phyloP scores from a whole-genome alignment of 2,329 filamentous ascomycete genomes.

The Verticillium tricorpus region DNA sequence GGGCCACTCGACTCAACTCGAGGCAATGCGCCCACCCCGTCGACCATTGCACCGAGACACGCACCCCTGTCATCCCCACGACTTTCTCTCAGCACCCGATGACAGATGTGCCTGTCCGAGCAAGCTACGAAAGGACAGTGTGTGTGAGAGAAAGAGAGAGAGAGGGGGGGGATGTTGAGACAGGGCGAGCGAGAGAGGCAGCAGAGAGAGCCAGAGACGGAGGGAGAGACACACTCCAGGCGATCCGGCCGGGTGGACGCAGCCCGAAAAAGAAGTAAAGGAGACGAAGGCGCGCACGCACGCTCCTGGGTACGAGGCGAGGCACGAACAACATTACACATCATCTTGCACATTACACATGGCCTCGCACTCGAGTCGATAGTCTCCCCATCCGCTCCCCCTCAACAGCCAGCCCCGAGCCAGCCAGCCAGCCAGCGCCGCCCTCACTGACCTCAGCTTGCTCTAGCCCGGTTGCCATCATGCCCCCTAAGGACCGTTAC shows the following conservation, averaged over 20 bases:
- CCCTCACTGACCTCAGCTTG: not conserved
- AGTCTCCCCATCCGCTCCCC: not conserved
- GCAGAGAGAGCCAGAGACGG: too few species aligned
- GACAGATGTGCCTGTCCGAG: not conserved
- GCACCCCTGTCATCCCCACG: not conserved
- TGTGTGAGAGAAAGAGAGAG: too few species aligned
- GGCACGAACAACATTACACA: not conserved
- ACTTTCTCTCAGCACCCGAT: not conserved
- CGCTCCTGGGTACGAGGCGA: not conserved
- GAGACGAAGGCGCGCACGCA: not conserved
- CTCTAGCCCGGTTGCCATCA: not conserved
- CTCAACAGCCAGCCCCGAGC: not conserved
- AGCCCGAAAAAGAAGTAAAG: not conserved
- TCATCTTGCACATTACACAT: not conserved
- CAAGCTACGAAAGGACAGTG: too few species aligned
- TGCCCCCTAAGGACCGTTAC: not conserved
- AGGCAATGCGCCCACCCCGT: not conserved
- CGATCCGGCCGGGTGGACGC: not conserved
- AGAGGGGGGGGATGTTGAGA: too few species aligned
- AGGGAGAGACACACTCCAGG: too few species aligned
- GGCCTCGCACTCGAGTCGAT: not conserved
- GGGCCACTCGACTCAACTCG: not conserved
- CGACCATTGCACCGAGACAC: not conserved
- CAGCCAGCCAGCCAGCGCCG: not conserved
- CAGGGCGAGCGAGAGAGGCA: too few species aligned